Conservation (phyloP, 768 basidiomycete genomes). For the Rhizopogon vulgaris region DNA sequence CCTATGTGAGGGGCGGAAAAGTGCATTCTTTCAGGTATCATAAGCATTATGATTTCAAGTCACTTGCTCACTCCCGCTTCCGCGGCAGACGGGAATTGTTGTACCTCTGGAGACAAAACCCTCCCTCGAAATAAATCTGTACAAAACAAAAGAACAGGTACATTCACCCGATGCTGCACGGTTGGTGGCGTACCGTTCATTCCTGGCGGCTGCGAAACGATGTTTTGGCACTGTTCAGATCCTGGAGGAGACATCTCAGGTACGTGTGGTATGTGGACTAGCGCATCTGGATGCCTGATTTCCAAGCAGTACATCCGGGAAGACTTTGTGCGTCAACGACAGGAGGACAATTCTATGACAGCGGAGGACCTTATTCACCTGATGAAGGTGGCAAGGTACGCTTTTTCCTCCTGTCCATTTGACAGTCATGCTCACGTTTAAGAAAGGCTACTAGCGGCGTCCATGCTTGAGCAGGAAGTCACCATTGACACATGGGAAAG, state of each 20-base stretch:
- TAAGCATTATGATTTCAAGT: background rate
- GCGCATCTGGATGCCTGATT: background rate
- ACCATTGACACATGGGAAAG: conserved; percentile 57
- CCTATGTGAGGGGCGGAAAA: conserved; percentile 57
- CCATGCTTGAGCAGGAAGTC: conserved; percentile 50
- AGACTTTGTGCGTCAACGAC: conserved; percentile 54
- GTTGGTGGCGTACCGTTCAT: conserved; percentile 49
- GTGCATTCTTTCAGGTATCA: conserved; percentile 64
- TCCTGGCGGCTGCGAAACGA: conserved; percentile 54
- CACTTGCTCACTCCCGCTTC: background rate
- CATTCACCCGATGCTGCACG: conserved; percentile 39
- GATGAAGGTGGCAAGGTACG: conserved; percentile 68
- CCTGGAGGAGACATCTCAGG: conserved; percentile 53
- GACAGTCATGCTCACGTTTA: conserved; percentile 4
- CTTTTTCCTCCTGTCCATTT: conserved; percentile 1
- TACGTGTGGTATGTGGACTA: conserved; percentile 17
- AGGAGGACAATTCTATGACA: conserved; percentile 32
- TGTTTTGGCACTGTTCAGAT: conserved; percentile 45
- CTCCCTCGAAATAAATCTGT: conserved; percentile 30
- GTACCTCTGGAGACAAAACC: conserved; percentile 39
- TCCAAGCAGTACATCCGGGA: conserved; percentile 60
- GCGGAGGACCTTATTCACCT: conserved; percentile 60
- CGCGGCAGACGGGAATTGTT: conserved; percentile 50
- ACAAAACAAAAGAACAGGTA: conserved; percentile 42
- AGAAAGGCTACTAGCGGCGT: conserved; percentile 56